These are phyloP conservation scores for Priceomyces medius DNA, from an alignment of 805 yeast genomes.

Conservation along the genomic window DNA sequence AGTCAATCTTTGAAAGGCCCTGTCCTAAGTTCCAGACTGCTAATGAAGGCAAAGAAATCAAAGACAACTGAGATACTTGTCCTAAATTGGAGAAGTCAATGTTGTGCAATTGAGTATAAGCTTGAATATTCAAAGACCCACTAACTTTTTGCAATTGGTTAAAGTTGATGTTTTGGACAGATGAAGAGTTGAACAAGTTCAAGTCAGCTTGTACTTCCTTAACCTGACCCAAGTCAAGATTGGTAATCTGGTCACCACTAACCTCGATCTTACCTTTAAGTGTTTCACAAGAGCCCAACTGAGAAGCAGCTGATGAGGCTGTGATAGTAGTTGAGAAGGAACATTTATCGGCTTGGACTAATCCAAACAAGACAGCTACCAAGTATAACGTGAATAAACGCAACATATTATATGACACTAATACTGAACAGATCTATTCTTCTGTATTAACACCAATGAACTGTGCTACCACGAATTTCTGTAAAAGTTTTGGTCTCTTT, in stretches of 20 bases:
- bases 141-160: conserved; percentile 28
- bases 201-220: conserved; percentile 30
- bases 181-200: conserved; percentile 38
- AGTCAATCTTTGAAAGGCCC: conserved; percentile 33
- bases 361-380: conserved; percentile 3
- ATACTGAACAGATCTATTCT: background rate
- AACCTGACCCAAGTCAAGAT: conserved; percentile 30
- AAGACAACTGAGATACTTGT: conserved; percentile 28
- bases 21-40: conserved; percentile 35
- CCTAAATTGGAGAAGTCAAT: conserved; percentile 35
- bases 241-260: conserved; percentile 30
- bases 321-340: conserved; percentile 40
- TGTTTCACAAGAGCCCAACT: conserved; percentile 40
- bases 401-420: conserved; percentile 4
- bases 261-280: conserved; percentile 40
- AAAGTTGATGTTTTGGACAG: conserved; percentile 33
- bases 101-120: conserved; percentile 38
- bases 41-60: conserved; percentile 43
- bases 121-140: conserved; percentile 36
- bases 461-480: background rate
- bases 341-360: conserved; percentile 24
- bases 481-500: background rate
- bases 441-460: background rate
- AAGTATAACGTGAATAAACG: background rate
- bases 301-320: conserved; percentile 34